Percentiles rank a stretch among this genome's conserved stretches.
Evolutionary conservation across 257 asterid genomes (phyloP).

Genomic region (Parsonsia alboflavescens): DNA sequence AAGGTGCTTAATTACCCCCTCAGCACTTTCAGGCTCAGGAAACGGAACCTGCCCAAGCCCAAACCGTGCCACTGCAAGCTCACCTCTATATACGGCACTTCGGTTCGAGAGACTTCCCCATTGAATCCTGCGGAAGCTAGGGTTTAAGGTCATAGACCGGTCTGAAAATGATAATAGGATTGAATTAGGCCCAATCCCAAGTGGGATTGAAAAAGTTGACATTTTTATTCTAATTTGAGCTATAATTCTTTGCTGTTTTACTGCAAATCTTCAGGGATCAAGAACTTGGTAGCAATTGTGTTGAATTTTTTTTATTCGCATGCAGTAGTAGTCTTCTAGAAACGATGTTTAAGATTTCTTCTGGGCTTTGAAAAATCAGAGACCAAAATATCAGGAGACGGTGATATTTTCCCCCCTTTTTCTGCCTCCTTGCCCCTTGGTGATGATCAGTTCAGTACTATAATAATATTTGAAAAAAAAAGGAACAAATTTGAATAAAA

Average conservation of each 20-base stretch:
- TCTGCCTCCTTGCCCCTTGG: too few species aligned
- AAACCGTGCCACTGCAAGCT: constrained; percentile 54
- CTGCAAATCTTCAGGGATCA: background rate
- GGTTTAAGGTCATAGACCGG: constrained; percentile 36
- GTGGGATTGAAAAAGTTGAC: constrained; percentile 45
- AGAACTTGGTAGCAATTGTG: background rate
- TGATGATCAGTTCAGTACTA: too few species aligned
- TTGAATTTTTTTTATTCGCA: background rate
- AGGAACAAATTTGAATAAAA: too few species aligned
- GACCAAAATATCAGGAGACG: background rate
- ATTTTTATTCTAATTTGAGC: constrained; percentile 25
- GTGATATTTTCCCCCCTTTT: too few species aligned
- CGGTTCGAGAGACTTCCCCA: constrained; percentile 34
- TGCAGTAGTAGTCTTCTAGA: background rate
- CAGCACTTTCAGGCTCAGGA: constrained; percentile 62
- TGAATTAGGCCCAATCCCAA: constrained; percentile 40
- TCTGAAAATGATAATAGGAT: constrained; percentile 45
- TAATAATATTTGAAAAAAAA: too few species aligned
- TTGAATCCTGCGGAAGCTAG: constrained; percentile 37
- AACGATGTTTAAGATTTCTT: background rate
- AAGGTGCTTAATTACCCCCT: constrained; percentile 46
- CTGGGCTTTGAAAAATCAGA: background rate
- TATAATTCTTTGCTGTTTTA: background rate
- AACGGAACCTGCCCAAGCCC: constrained; percentile 78
- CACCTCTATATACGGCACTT: constrained; percentile 45